phyloP scores from a whole-genome alignment of 495 filamentous ascomycete genomes.

The Mytilinidion resinicola region DNA sequence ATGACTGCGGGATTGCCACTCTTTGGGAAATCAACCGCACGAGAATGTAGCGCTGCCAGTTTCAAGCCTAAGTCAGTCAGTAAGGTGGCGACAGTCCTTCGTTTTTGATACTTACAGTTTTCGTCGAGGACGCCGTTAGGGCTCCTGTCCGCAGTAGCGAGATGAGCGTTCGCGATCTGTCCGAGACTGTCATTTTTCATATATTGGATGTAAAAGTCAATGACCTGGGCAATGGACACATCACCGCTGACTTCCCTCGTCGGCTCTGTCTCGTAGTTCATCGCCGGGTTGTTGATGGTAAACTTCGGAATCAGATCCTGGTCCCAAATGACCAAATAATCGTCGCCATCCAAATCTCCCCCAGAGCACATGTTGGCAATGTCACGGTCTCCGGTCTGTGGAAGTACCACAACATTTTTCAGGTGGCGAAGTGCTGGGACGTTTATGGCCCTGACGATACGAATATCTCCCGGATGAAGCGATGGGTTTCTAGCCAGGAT shows the following conservation, averaged over 20 bases:
- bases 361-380: constrained; percentile 92
- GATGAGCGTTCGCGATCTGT: constrained; percentile 74
- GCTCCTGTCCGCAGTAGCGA: constrained; percentile 65
- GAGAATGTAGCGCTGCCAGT: constrained; percentile 78
- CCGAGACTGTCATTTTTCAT: constrained; percentile 87
- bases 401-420: constrained; percentile 79
- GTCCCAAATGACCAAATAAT: constrained; percentile 94
- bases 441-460: constrained; percentile 81
- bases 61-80: constrained; percentile 43
- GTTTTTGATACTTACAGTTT: constrained; percentile 48
- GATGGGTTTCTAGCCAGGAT: constrained; percentile 88
- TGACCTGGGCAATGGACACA: constrained; percentile 64
- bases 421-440: constrained; percentile 65
- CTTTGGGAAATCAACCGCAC: constrained; percentile 90
- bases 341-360: constrained; percentile 93
- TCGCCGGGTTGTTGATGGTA: constrained; percentile 64
- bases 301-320: constrained; percentile 56
- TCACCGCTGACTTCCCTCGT: constrained; percentile 46
- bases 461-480: constrained; percentile 87
- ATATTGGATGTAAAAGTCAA: constrained; percentile 79
- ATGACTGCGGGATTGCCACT: constrained; percentile 72
- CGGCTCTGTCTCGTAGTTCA: constrained; percentile 58
- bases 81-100: background rate
- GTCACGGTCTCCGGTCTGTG: constrained; percentile 75
- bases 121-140: constrained; percentile 56